Conservation (phyloP, 345 rosid genomes). For the Gossypium sturtianum region DNA sequence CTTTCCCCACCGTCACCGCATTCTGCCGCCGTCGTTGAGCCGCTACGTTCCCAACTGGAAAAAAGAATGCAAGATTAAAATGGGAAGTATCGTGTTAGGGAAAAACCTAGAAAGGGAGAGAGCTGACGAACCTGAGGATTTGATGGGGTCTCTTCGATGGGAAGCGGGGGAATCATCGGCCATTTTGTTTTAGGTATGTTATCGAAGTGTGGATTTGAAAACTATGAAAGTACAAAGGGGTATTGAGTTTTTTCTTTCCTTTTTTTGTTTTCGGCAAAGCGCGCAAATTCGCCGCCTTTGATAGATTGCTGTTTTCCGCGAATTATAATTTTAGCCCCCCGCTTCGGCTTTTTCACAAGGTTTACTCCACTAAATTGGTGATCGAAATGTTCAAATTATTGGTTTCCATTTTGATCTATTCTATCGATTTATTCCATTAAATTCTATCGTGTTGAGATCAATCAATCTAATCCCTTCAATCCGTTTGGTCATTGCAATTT, state of each 20-base stretch:
- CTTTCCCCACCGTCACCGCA: slow-evolving; percentile 85
- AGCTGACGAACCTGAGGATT: slow-evolving; percentile 50
- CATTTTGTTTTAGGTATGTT: slow-evolving; percentile 28
- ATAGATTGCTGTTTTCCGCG: background rate
- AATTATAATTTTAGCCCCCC: background rate
- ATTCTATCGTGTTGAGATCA: too few relatives aligned
- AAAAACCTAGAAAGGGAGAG: slow-evolving; percentile 12
- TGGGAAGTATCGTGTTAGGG: background rate
- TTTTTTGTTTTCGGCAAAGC: slow-evolving; percentile 16
- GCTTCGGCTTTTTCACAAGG: too few relatives aligned
- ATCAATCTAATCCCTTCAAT: too few relatives aligned
- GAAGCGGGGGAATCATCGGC: slow-evolving; percentile 55
- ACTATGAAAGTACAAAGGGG: background rate
- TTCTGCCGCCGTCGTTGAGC: slow-evolving; percentile 81
- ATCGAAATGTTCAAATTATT: too few relatives aligned
- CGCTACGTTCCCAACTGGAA: slow-evolving; percentile 66
- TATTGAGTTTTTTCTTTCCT: background rate
- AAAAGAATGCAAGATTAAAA: background rate
- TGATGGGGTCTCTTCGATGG: slow-evolving; percentile 65
- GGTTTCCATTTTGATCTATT: too few relatives aligned
- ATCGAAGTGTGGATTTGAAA: background rate
- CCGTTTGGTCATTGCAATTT: too few relatives aligned
- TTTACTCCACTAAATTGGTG: too few relatives aligned
- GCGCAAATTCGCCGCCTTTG: slow-evolving; percentile 25
- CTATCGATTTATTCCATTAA: too few relatives aligned